phyloP scores from a whole-genome alignment of 805 yeast species.

The Cyberlindnera amylophila region DNA sequence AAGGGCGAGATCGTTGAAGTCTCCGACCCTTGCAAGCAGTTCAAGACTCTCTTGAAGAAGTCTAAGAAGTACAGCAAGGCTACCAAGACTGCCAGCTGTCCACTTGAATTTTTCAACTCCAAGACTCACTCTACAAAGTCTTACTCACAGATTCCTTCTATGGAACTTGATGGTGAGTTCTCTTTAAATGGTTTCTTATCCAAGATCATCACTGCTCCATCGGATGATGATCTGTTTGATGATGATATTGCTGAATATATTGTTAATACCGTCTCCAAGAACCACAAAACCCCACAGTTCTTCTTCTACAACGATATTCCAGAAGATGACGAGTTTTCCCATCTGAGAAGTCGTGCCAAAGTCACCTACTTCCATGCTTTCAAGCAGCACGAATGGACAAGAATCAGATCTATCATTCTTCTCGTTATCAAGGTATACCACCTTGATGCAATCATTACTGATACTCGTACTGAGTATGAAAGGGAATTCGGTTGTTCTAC shows the following conservation, averaged over 20 bases:
- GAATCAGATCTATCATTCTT: neutral
- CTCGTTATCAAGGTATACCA: neutral
- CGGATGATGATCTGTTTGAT: neutral
- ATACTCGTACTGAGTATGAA: neutral
- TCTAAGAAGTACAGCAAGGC: neutral
- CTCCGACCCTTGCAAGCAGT: constrained; percentile 1
- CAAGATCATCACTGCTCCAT: neutral
- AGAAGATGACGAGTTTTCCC: neutral
- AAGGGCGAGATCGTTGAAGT: constrained; percentile 2
- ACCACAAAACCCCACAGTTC: neutral
- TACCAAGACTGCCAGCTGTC: neutral
- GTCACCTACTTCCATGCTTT: constrained; percentile 6
- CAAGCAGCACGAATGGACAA: neutral
- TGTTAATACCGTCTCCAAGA: neutral
- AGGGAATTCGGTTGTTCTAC: neutral
- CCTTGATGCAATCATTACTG: neutral
- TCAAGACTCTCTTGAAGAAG: neutral
- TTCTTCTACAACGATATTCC: constrained; percentile 1
- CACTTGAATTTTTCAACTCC: neutral
- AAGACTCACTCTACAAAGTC: neutral
- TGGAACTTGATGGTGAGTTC: neutral
- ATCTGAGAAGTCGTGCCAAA: neutral
- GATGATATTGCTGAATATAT: neutral
- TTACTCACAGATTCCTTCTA: neutral
- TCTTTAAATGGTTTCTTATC: neutral